Base-by-base conservation (phyloP, 768 basidiomycete species). In the Mycena indigotica region DNA sequence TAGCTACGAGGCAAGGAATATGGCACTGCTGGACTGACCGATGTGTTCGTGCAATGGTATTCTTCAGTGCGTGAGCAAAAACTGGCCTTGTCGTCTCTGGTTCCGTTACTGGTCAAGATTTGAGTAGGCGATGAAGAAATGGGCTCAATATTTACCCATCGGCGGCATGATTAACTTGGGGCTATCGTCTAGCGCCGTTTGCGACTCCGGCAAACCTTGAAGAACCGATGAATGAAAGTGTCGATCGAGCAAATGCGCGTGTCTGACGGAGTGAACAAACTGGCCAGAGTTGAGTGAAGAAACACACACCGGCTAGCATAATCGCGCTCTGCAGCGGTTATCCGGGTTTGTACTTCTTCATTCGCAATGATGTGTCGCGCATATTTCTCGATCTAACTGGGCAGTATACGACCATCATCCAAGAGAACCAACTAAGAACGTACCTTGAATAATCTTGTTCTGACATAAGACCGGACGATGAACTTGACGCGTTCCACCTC, bases 401-500 rank as follows among this genome's bases (percentile, higher is more conserved):
- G 46, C 67, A 70, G 57, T 60, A 65, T 62, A 67, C 61, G 60
- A 61, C 66, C 60, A 58, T 64, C 53, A 55, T 40, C 39, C 41
- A 45, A 40, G 38, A 41, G 35, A 23, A 53, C 13, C 26, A 50
- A 15, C 53, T 28, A 38, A 1, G 52, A 30, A 66, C 76, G 41
- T 60, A 90, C 95, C 83, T 98, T 98, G 78, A 82, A 86, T 51
- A 96, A 71, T 57, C 95, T 79, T 26, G 90, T 92, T 23, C 95
- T 83, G 4, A 96, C 82, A 70, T 96, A 98, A 1, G 93, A 92
- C 56, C 95, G 77, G 24, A 97, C 85, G 54, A 96, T 84, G 67
- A 94, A 98, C 72, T 94, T 95, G 65, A 93, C 91, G 39, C 95
- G 85, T 69, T 98, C 95, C 64, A 96, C 84, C 72, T 98, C 95